Evolutionary conservation across 1,284 basidiomycete species (phyloP).

Genomic region (Boletus hoseneyae): DNA sequence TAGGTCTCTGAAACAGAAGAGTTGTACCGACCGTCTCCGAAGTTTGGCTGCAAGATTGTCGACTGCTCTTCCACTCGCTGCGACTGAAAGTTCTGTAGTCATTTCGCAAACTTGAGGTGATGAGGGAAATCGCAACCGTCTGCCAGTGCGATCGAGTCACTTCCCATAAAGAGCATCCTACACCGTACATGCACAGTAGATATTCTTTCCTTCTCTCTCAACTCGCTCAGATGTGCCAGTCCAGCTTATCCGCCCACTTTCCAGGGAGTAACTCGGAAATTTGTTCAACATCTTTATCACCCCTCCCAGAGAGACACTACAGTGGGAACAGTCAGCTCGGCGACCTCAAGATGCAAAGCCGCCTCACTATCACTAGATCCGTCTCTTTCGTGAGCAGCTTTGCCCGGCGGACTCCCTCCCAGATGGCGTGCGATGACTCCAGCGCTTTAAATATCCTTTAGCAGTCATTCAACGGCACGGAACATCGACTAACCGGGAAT

Average conservation of each 20-base stretch:
- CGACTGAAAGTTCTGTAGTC: slow-evolving; percentile 40
- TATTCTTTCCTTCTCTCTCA: neutral
- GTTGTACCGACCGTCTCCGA: slow-evolving; percentile 56
- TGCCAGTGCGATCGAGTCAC: slow-evolving; percentile 14
- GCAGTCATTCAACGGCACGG: slow-evolving; percentile 3
- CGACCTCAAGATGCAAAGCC: neutral
- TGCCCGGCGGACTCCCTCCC: slow-evolving; percentile 85
- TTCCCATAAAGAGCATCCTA: slow-evolving; percentile 13
- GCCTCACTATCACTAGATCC: slow-evolving; percentile 86
- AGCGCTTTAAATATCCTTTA: slow-evolving; percentile 53
- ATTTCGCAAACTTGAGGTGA: slow-evolving; percentile 24
- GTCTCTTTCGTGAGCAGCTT: slow-evolving; percentile 82
- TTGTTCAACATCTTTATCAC: slow-evolving; percentile 94
- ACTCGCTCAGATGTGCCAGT: slow-evolving; percentile 64
- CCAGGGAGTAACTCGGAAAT: slow-evolving; percentile 79
- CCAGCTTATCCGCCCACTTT: slow-evolving; percentile 85
- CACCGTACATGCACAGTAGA: neutral
- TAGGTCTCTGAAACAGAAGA: slow-evolving; percentile 4
- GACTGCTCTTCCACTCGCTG: slow-evolving; percentile 50
- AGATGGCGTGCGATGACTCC: slow-evolving; percentile 95
- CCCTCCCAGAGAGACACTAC: slow-evolving; percentile 85
- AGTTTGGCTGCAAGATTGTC: slow-evolving; percentile 64
- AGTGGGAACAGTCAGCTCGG: slow-evolving; percentile 8
- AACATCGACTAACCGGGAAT: slow-evolving; percentile 73
- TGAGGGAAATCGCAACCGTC: neutral